Evolutionary conservation across 2,329 filamentous ascomycete species (phyloP), one percentile per base, ranked within the genome.

Genomic region (Xylariaceae sp.): DNA sequence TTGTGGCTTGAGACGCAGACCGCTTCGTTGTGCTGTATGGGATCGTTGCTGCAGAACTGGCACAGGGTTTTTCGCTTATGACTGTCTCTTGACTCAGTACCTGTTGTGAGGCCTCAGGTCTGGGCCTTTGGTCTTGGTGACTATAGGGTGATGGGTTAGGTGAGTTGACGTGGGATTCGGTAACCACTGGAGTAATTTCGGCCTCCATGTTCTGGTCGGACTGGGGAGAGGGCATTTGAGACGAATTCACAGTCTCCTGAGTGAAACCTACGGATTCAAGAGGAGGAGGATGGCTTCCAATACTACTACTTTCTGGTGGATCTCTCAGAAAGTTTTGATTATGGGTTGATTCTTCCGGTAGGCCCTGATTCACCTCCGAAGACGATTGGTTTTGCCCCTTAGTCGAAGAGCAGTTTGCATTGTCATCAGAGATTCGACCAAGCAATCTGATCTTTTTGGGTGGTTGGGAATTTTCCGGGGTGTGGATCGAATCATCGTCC

Each of bases 1-100:
- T 63, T 7, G 61, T 61, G n/a, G 56, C 61, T 48, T 63, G 61
- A 10, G 61, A 63, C n/a, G 34, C 17, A 11, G 56, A 55, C 17
- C 61, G 50, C 39, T 51, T 53, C 2, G n/a, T 2, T 13, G 10
- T 15, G 6, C 7, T 8, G 2, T 10, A 3, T 45, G 23, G 18
- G 7, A 10, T 23, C 48, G 15, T 3, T 11, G 35, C n/a, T 35
- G 45, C 2, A 4, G 50, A n/a, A 8, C 42, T 3, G n/a, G 44
- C 6, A 13, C 15, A 34, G n/a, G 11, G 47, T 30, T 44, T 50
- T 4, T 30, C 42, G 17, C 5, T 13, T 3, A 18, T 42, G 23
- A 35, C 11, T 4, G 13, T 13, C 15, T 17, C 49, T 39, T n/a
- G 7, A 7, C 23, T 9, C 11, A 7, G 39, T 34, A 13, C 15